Percentiles rank a stretch among this genome's conserved stretches.
These are phyloP conservation scores for Themeda triandra DNA, from an alignment of 176 grass and related monocot genomes.

Conservation along the genomic window DNA sequence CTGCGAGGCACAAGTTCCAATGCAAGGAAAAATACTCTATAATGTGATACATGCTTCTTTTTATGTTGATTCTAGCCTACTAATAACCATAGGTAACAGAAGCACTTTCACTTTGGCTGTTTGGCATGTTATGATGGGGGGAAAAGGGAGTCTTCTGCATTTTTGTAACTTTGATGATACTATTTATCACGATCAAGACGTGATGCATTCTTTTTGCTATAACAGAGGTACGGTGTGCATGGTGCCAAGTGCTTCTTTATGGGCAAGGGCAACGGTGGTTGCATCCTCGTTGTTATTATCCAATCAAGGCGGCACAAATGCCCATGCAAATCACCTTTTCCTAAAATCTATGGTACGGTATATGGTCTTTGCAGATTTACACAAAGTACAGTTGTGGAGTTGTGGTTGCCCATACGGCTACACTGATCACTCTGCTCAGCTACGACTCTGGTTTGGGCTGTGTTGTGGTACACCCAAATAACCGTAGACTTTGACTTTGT, in stretches of 20 bases:
- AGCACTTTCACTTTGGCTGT: background rate
- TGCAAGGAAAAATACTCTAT: background rate
- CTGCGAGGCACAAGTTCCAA: background rate
- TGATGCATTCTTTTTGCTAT: background rate
- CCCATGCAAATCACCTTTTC: background rate
- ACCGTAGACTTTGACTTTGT: too few relatives aligned
- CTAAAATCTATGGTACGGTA: background rate
- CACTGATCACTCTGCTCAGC: background rate
- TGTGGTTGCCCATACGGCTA: background rate
- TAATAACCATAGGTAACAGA: background rate
- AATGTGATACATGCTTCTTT: slow-evolving; percentile 9
- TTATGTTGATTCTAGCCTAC: slow-evolving; percentile 34
- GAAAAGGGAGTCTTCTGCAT: background rate
- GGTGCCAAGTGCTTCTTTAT: background rate
- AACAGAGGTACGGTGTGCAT: background rate
- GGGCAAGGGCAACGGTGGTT: background rate
- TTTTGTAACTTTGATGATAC: slow-evolving; percentile 12
- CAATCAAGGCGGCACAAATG: background rate
- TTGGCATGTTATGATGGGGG: background rate
- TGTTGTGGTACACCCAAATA: too few relatives aligned
- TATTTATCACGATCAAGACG: background rate
- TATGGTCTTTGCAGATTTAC: background rate
- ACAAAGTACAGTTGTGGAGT: background rate
- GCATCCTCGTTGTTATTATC: background rate
- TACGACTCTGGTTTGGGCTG: background rate